phyloP scores from a whole-genome alignment of 306 rosid species.

The Heteromeles arbutifolia region DNA sequence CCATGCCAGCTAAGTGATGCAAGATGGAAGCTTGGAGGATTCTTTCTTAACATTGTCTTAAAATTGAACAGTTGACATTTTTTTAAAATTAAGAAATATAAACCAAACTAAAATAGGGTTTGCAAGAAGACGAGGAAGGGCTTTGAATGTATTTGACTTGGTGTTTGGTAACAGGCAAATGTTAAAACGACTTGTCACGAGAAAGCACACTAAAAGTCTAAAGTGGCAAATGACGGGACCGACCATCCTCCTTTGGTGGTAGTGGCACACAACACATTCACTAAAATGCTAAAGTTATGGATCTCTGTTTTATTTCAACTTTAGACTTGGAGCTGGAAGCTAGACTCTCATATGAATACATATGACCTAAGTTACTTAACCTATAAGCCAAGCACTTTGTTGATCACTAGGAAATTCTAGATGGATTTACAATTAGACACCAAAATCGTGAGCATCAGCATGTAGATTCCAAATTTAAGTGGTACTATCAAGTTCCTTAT shows the following conservation, averaged over 20 bases:
- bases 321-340: background rate
- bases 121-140: background rate
- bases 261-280: background rate
- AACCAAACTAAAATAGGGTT: background rate
- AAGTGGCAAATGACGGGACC: conserved; percentile 3
- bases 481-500: no score
- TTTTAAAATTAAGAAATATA: background rate
- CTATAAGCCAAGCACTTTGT: background rate
- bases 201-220: background rate
- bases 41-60: background rate
- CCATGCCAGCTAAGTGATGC: background rate
- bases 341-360: background rate
- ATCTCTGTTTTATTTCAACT: background rate
- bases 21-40: background rate
- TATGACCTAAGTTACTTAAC: background rate
- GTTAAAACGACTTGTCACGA: conserved; percentile 3
- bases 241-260: conserved; percentile 5
- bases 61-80: background rate
- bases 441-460: no score
- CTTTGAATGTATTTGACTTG: background rate
- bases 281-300: background rate
- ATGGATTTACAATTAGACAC: background rate
- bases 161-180: background rate
- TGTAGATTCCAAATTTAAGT: no score
- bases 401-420: background rate